phyloP scores from a whole-genome alignment of 805 yeast species.

The Starmerella asiatica region DNA sequence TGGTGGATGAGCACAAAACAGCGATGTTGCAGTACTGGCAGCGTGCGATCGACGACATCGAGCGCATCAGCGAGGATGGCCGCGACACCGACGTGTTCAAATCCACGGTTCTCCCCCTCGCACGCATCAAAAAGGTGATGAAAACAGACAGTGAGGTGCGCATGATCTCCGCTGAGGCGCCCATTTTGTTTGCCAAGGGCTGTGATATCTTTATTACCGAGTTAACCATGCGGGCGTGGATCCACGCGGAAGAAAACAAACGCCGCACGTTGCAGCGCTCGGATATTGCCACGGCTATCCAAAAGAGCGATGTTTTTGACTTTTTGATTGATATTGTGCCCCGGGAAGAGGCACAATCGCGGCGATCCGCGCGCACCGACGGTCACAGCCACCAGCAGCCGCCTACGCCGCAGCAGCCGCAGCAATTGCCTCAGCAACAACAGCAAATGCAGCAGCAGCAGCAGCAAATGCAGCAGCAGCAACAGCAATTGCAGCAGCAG shows the following conservation, averaged over 20 bases:
- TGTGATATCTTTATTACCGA: slow-evolving; percentile 96
- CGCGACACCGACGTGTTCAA: slow-evolving; percentile 68
- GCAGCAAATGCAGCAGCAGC: slow-evolving; percentile 1
- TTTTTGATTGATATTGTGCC: slow-evolving; percentile 94
- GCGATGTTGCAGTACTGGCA: slow-evolving; percentile 97
- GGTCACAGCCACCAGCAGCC: neutral
- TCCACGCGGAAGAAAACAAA: slow-evolving; percentile 92
- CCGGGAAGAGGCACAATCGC: slow-evolving; percentile 51
- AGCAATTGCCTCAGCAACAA: neutral
- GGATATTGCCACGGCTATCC: slow-evolving; percentile 90
- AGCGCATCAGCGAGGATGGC: slow-evolving; percentile 32
- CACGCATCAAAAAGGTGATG: slow-evolving; percentile 94
- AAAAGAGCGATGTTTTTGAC: slow-evolving; percentile 93
- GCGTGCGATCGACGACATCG: slow-evolving; percentile 80
- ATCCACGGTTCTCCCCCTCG: slow-evolving; percentile 87
- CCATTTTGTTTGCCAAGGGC: slow-evolving; percentile 92
- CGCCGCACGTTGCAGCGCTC: slow-evolving; percentile 86
- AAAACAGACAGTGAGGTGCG: slow-evolving; percentile 93
- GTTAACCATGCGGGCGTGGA: slow-evolving; percentile 97
- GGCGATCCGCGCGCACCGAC: slow-evolving; percentile 2
- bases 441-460: neutral
- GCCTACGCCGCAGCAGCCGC: neutral
- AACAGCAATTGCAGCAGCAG: neutral
- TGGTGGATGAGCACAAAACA: slow-evolving; percentile 66
- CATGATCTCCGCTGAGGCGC: slow-evolving; percentile 98